These are phyloP conservation scores for Wickerhamiella cacticola DNA, from an alignment of 805 yeast genomes.

Conservation along the genomic window DNA sequence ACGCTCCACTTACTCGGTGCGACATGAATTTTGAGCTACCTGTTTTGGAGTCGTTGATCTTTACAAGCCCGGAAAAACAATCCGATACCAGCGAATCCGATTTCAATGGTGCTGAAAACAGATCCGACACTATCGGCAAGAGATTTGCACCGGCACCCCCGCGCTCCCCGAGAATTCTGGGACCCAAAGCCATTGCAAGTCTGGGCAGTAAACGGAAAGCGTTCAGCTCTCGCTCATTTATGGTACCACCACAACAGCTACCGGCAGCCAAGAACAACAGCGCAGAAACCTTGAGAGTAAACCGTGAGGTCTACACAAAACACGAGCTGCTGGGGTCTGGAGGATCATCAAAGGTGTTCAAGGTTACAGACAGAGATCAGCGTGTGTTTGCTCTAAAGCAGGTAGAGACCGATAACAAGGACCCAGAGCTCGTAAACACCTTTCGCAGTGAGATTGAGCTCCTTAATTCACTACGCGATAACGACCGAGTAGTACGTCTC, in stretches of 20 bases:
- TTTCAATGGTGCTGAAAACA: background rate
- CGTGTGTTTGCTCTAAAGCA: slow-evolving; percentile 67
- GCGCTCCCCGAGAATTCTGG: background rate
- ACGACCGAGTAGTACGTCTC: slow-evolving; percentile 63
- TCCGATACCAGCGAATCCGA: background rate
- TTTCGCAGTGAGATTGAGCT: slow-evolving; percentile 85
- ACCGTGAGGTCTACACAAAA: slow-evolving; percentile 55
- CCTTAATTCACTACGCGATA: slow-evolving; percentile 43
- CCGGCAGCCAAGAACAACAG: too few species aligned
- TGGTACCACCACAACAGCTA: background rate
- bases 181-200: background rate
- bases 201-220: background rate
- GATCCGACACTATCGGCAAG: background rate
- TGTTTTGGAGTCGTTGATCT: background rate
- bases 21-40: background rate
- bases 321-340: slow-evolving; percentile 79
- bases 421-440: slow-evolving; percentile 56
- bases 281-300: slow-evolving; percentile 33
- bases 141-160: background rate
- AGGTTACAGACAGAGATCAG: slow-evolving; percentile 46
- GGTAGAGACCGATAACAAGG: slow-evolving; percentile 66
- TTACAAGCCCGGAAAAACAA: background rate
- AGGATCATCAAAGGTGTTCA: slow-evolving; percentile 84
- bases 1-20: too few species aligned
- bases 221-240: background rate